These are phyloP conservation scores for Keqinozyma sinolaborantium DNA, from an alignment of 1,139 yeast species.

Conservation along the genomic window DNA sequence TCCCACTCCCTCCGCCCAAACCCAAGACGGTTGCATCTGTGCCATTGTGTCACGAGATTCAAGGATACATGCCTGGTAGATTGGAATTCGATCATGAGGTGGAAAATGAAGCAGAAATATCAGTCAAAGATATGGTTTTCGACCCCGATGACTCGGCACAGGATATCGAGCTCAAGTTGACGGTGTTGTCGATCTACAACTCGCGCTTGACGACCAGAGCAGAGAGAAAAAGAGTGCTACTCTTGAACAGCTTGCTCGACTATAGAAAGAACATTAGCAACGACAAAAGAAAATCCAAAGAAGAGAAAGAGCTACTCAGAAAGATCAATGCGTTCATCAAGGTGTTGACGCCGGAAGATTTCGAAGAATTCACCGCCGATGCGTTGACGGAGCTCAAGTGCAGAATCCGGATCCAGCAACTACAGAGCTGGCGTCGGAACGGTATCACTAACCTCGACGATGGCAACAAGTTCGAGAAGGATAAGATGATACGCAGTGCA, in stretches of 20 bases:
- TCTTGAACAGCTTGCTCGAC: slow-evolving; percentile 76
- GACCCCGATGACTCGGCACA: slow-evolving; percentile 88
- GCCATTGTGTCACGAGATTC: slow-evolving; percentile 95
- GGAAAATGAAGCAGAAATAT: slow-evolving; percentile 93
- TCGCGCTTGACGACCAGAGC: slow-evolving; percentile 88
- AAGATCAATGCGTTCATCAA: slow-evolving; percentile 79
- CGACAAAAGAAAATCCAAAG: slow-evolving; percentile 82
- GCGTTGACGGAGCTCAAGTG: slow-evolving; percentile 74
- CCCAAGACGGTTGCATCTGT: slow-evolving; percentile 87
- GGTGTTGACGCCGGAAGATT: slow-evolving; percentile 77
- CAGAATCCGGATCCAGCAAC: slow-evolving; percentile 77
- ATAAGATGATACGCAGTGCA: slow-evolving; percentile 61
- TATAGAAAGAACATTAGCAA: slow-evolving; percentile 73
- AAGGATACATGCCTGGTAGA: slow-evolving; percentile 98
- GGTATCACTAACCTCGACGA: slow-evolving; percentile 84
- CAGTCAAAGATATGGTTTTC: slow-evolving; percentile 91
- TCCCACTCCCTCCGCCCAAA: slow-evolving; percentile 74
- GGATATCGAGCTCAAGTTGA: slow-evolving; percentile 84
- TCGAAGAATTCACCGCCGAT: slow-evolving; percentile 67
- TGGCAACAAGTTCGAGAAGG: slow-evolving; percentile 85
- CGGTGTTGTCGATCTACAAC: slow-evolving; percentile 85
- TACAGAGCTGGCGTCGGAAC: slow-evolving; percentile 89
- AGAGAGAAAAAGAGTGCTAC: slow-evolving; percentile 79
- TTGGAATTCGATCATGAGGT: slow-evolving; percentile 94
- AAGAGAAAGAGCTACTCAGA: slow-evolving; percentile 78